A percentile compares a stretch with the other conserved stretches of the same genome.
phyloP scores from a whole-genome alignment of 495 filamentous ascomycete genomes.

The Penicillium odoratum region DNA sequence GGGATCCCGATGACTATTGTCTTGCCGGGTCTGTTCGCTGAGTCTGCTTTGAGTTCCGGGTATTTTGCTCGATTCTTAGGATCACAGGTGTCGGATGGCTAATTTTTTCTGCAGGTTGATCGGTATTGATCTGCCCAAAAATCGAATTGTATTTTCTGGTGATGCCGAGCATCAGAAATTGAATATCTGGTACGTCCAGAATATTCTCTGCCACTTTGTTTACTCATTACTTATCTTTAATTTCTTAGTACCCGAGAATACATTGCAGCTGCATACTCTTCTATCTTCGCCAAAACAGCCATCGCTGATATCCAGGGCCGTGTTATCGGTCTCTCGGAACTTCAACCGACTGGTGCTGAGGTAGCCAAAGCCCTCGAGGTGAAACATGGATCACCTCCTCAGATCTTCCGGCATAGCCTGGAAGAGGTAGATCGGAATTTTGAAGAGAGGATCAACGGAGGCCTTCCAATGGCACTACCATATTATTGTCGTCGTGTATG shows the following conservation, averaged over 20 bases:
- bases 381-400: conserved; percentile 7
- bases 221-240: conserved; percentile 3
- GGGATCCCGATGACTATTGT: conserved; percentile 24
- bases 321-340: conserved; percentile 16
- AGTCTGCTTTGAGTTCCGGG: conserved; percentile 17
- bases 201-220: conserved; percentile 1
- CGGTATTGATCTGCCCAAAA: conserved; percentile 16
- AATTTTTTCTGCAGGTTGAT: conserved; percentile 11
- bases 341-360: conserved; percentile 17
- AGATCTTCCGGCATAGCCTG: conserved; percentile 11
- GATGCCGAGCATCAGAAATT: conserved; percentile 7
- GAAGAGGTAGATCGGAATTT: conserved; percentile 12
- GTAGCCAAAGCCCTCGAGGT: conserved; percentile 14
- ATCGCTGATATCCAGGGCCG: conserved; percentile 12
- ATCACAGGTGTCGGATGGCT: too few relatives aligned
- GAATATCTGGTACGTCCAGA: conserved; percentile 15
- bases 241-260: conserved; percentile 19
- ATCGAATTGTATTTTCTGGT: conserved; percentile 18
- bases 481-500: conserved; percentile 21
- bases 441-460: conserved; percentile 5
- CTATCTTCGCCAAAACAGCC: conserved; percentile 21
- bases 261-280: conserved; percentile 20
- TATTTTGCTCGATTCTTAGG: not conserved
- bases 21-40: conserved; percentile 20
- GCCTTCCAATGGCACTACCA: conserved; percentile 7